Evolutionary conservation across 495 filamentous ascomycete genomes (phyloP).

Genomic region (Penicillium parvum): DNA sequence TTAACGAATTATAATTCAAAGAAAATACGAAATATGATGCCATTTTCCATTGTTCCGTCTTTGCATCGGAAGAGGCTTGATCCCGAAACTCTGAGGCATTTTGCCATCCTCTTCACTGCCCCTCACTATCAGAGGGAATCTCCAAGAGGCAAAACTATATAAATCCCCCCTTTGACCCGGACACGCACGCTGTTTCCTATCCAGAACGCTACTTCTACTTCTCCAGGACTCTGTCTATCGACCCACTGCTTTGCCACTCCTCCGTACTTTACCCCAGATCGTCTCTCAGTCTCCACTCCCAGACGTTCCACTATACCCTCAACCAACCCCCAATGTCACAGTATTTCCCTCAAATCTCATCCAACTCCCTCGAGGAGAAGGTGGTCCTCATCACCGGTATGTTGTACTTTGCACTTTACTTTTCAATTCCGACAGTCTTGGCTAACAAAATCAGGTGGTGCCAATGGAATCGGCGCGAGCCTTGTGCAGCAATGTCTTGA

Average conservation of each 20-base stretch:
- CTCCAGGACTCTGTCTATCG: not conserved
- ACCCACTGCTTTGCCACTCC: not conserved
- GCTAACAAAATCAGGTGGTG: slow-evolving; percentile 34
- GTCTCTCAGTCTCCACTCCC: not conserved
- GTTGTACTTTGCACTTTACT: not conserved
- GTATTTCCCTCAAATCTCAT: slow-evolving; percentile 24
- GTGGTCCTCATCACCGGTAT: slow-evolving; percentile 47
- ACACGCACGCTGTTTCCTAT: not conserved
- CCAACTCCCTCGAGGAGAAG: slow-evolving; percentile 35
- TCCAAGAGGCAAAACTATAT: not conserved
- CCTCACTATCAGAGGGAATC: too few relatives aligned
- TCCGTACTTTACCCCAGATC: not conserved
- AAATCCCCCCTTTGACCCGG: not conserved
- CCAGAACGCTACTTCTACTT: too few relatives aligned
- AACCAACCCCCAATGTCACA: slow-evolving; percentile 20
- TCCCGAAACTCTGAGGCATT: not conserved
- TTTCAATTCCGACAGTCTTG: not conserved
- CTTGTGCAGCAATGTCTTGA: slow-evolving; percentile 44
- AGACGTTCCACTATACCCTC: slow-evolving; percentile 2
- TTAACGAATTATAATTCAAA: too few relatives aligned
- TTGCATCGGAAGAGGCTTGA: not conserved
- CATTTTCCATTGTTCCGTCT: not conserved
- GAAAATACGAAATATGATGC: too few relatives aligned
- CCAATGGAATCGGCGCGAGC: slow-evolving; percentile 53
- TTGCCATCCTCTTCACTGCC: not conserved